A percentile compares a stretch with the other conserved stretches of the same genome.
Evolutionary conservation across 2,329 filamentous ascomycete species (phyloP).

Genomic region (Onygena corvina): DNA sequence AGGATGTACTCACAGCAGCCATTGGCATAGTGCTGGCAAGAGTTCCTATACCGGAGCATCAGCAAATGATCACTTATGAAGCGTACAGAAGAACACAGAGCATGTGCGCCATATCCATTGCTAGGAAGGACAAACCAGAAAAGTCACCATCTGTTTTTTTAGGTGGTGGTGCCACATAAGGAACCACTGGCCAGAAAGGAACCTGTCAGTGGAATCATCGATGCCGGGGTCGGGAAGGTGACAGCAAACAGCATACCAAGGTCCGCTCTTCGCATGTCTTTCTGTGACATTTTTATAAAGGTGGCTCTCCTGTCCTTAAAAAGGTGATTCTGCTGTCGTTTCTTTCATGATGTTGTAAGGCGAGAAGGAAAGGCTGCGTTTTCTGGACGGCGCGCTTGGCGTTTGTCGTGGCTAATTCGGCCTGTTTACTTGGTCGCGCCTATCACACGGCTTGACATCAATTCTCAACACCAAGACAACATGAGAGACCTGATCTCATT

Average conservation of each 20-base stretch:
- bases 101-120: neutral
- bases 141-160: constrained; percentile 58
- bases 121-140: constrained; percentile 43
- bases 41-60: constrained; percentile 34
- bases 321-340: neutral
- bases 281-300: constrained; percentile 46
- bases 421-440: too few relatives aligned
- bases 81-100: constrained; percentile 10
- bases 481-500: too few relatives aligned
- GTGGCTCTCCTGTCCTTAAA: neutral
- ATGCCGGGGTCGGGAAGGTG: neutral
- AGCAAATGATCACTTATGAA: neutral
- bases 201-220: neutral
- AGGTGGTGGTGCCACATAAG: constrained; percentile 64
- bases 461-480: too few relatives aligned
- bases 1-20: constrained; percentile 54
- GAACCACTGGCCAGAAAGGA: constrained; percentile 54
- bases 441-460: too few relatives aligned
- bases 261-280: constrained; percentile 64
- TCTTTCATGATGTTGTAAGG: neutral
- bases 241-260: constrained; percentile 46
- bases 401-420: too few relatives aligned
- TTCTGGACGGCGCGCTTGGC: too few relatives aligned
- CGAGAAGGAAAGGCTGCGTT: too few relatives aligned
- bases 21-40: constrained; percentile 76